These are phyloP conservation scores for Fraxinus sp. DNA, from an alignment of 305 asterid species.

Conservation along the genomic window DNA sequence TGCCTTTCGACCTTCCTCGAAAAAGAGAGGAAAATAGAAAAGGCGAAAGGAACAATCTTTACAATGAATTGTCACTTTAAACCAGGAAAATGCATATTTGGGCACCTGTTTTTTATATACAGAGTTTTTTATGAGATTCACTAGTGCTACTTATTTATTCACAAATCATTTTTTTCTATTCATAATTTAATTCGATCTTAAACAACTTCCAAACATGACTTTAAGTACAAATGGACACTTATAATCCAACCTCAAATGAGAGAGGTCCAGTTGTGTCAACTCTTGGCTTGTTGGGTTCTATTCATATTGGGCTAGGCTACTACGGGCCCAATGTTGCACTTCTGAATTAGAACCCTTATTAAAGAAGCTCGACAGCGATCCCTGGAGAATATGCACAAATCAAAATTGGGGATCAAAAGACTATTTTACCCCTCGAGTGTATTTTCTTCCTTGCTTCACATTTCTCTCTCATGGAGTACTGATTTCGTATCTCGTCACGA, in stretches of 20 bases:
- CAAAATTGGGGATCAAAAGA: background rate
- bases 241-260: too few relatives aligned
- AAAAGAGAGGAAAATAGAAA: too few relatives aligned
- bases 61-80: background rate
- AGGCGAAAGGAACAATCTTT: background rate
- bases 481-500: background rate
- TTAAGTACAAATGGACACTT: too few relatives aligned
- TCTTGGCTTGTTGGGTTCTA: background rate
- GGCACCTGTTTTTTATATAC: too few relatives aligned
- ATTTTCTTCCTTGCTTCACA: background rate
- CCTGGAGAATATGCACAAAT: too few relatives aligned
- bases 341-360: background rate
- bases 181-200: too few relatives aligned
- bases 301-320: background rate
- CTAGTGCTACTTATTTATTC: too few relatives aligned
- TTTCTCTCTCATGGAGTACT: background rate
- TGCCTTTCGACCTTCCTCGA: background rate
- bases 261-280: background rate
- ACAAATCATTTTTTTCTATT: too few relatives aligned
- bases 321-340: background rate
- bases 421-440: background rate
- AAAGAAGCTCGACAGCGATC: too few relatives aligned
- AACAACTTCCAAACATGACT: too few relatives aligned
- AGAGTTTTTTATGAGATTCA: too few relatives aligned
- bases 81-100: background rate